Conservation (phyloP, 768 basidiomycete species). For the Leccinum rimulosum region DNA sequence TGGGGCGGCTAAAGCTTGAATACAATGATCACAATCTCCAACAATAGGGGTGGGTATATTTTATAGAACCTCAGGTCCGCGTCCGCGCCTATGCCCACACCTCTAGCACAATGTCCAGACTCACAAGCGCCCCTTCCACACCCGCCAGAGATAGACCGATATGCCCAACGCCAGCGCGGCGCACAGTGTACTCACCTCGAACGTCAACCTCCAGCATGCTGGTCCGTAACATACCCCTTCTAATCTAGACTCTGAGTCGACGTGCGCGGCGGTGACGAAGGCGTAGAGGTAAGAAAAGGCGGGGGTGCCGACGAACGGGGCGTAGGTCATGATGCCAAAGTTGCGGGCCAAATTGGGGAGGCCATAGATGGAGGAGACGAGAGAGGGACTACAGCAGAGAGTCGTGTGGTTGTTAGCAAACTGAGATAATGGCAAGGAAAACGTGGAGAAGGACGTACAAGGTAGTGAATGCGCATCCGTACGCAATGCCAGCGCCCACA, state of each 20-base stretch:
- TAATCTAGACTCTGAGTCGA: slow-evolving; percentile 26
- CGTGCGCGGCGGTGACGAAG: slow-evolving; percentile 54
- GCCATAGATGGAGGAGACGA: slow-evolving; percentile 74
- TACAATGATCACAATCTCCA: background rate
- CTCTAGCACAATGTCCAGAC: background rate
- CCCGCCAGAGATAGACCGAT: slow-evolving; percentile 55
- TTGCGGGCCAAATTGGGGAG: slow-evolving; percentile 68
- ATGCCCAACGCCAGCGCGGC: slow-evolving; percentile 44
- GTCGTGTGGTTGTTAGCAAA: background rate
- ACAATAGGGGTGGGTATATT: no score
- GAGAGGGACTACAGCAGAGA: slow-evolving; percentile 44
- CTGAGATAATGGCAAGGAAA: background rate
- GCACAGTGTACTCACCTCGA: slow-evolving; percentile 46
- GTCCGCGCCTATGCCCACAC: background rate
- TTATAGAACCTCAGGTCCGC: background rate
- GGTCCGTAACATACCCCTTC: slow-evolving; percentile 50
- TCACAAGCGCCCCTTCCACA: slow-evolving; percentile 59
- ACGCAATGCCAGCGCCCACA: slow-evolving; percentile 62
- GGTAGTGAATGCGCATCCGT: slow-evolving; percentile 69
- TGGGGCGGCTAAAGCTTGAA: no score
- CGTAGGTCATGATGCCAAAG: slow-evolving; percentile 71
- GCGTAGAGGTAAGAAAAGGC: slow-evolving; percentile 80
- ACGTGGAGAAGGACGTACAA: slow-evolving; percentile 45
- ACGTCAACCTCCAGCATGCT: slow-evolving; percentile 66
- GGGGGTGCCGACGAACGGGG: slow-evolving; percentile 73